Conservation (phyloP, 163 green algal species). For the Chlamydomonas reinhardtii region DNA sequence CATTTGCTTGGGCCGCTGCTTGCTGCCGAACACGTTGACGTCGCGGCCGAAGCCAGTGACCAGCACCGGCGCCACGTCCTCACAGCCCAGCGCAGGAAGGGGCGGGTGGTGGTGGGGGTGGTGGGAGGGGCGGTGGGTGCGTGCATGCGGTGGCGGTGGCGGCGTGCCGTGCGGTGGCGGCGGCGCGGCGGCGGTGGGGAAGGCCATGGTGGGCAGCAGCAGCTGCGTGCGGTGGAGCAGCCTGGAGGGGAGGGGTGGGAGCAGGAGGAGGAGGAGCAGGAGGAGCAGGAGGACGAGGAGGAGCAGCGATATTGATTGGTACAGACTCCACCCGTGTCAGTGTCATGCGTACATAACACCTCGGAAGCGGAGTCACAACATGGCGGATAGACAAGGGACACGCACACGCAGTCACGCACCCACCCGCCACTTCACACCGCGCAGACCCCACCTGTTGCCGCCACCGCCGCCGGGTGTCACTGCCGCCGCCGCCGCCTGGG, state of each 20-base stretch:
- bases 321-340: too few relatives aligned
- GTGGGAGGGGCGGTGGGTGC: too few relatives aligned
- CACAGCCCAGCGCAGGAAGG: background rate
- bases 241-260: too few relatives aligned
- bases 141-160: background rate
- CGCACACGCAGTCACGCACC: too few relatives aligned
- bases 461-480: background rate
- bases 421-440: too few relatives aligned
- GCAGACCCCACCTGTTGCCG: background rate
- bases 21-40: constrained; percentile 69
- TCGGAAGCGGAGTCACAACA: too few relatives aligned
- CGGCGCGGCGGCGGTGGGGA: constrained; percentile 6
- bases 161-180: background rate
- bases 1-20: constrained; percentile 82
- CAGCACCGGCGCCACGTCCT: constrained; percentile 7
- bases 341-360: too few relatives aligned
- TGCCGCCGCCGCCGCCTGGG: background rate
- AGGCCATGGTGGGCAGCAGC: constrained; percentile 33
- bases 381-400: too few relatives aligned
- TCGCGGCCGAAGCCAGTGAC: constrained; percentile 69
- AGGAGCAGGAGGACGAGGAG: too few relatives aligned
- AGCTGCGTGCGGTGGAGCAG: constrained; percentile 3
- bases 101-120: too few relatives aligned
- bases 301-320: too few relatives aligned
- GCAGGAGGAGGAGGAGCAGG: too few relatives aligned